Conservation (phyloP, 345 rosid genomes). For the Melaleuca quinquenervia region DNA sequence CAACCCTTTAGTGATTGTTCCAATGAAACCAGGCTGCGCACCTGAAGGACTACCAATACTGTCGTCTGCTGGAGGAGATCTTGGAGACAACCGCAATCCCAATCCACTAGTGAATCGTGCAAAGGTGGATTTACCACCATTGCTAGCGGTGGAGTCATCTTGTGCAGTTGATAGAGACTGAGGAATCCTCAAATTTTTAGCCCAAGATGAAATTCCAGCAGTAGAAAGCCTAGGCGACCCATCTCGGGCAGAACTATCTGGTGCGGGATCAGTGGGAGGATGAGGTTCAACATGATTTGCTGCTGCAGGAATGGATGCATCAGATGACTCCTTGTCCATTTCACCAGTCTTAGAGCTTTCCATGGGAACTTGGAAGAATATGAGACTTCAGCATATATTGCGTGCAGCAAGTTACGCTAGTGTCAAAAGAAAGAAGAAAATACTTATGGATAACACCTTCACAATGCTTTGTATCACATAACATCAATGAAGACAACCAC, state of each 20-base stretch:
- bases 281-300: conserved; percentile 29
- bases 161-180: conserved; percentile 28
- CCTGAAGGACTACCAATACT: conserved; percentile 19
- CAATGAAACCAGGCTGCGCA: conserved; percentile 46
- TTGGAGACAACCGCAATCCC: conserved; percentile 45
- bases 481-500: not conserved
- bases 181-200: conserved; percentile 54
- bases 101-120: conserved; percentile 69
- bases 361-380: not conserved
- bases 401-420: not conserved
- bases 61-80: conserved; percentile 26
- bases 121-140: conserved; percentile 48
- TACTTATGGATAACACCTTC: not conserved
- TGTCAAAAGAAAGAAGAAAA: not conserved
- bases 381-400: not conserved
- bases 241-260: conserved; percentile 29
- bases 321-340: conserved; percentile 43
- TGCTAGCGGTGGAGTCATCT: conserved; percentile 29
- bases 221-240: conserved; percentile 33
- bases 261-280: conserved; percentile 21
- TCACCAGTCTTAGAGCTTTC: not conserved
- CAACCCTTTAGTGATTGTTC: conserved; percentile 62
- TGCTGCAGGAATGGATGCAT: conserved; percentile 26
- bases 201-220: conserved; percentile 64
- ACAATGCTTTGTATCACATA: not conserved